Conservation (phyloP, 306 rosid genomes). For the Carpinus viminea region DNA sequence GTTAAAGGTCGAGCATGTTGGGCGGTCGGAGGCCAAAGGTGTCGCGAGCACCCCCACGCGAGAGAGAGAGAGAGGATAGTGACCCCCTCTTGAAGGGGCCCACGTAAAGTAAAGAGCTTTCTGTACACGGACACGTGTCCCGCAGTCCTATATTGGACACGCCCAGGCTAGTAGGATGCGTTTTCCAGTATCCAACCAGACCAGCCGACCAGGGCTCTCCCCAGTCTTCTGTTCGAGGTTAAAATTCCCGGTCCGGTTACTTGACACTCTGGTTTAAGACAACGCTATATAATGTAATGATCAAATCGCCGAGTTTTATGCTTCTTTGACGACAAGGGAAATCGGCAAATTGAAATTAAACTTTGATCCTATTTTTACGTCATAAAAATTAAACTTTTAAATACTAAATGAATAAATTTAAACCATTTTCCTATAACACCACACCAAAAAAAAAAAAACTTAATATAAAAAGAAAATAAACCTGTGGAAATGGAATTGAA, state of each 20-base stretch:
- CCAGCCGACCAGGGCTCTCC: slow-evolving; percentile 28
- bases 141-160: not conserved
- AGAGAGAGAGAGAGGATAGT: not conserved
- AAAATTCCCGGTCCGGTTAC: not conserved
- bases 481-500: slow-evolving; percentile 14
- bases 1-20: slow-evolving; percentile 41
- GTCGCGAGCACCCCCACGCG: slow-evolving; percentile 25
- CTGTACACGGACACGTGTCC: slow-evolving; percentile 15
- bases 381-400: too few species aligned
- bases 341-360: too few species aligned
- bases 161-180: slow-evolving; percentile 8
- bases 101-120: not conserved
- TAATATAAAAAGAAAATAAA: not conserved
- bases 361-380: too few species aligned
- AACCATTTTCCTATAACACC: too few species aligned
- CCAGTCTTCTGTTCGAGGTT: not conserved
- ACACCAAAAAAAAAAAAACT: not conserved
- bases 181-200: slow-evolving; percentile 36
- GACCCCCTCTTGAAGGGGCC: not conserved
- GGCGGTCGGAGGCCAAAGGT: slow-evolving; percentile 32
- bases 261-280: not conserved
- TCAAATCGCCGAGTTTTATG: not conserved
- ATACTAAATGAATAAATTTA: too few species aligned
- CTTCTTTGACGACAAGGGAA: not conserved
- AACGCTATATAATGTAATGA: not conserved